Evolutionary conservation across 495 filamentous ascomycete species (phyloP).

Genomic region (Aspergillus ostianus): DNA sequence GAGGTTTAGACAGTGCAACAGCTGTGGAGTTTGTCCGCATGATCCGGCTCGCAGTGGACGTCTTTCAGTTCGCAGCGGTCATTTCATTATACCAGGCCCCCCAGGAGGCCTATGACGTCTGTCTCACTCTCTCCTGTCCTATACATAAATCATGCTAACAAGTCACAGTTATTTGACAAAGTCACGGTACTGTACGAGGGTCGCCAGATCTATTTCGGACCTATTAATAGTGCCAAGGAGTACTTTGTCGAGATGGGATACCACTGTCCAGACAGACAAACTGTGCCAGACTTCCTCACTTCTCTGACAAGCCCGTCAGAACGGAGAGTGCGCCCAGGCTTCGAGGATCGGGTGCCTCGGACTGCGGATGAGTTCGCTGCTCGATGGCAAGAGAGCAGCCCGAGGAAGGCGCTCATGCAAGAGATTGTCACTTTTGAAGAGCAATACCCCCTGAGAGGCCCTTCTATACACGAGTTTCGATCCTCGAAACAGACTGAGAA

Average conservation of each 20-base stretch:
- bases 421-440: too few relatives aligned
- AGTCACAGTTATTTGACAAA: too few relatives aligned
- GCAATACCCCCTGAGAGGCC: too few relatives aligned
- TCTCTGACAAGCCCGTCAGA: constrained; percentile 65
- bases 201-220: constrained; percentile 59
- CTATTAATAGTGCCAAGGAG: constrained; percentile 46
- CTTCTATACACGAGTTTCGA: too few relatives aligned
- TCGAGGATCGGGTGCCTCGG: constrained; percentile 61
- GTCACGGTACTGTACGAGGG: constrained; percentile 56
- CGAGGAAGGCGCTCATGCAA: too few relatives aligned
- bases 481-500: too few relatives aligned
- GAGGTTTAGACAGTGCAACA: constrained; percentile 73
- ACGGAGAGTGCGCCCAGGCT: too few relatives aligned
- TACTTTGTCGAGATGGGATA: constrained; percentile 58
- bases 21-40: constrained; percentile 65
- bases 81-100: constrained; percentile 74
- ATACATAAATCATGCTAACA: too few relatives aligned
- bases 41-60: constrained; percentile 59
- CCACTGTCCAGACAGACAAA: constrained; percentile 53
- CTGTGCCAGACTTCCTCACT: constrained; percentile 66
- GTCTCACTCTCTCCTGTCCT: too few relatives aligned
- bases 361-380: constrained; percentile 64
- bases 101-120: constrained; percentile 66
- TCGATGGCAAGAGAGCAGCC: constrained; percentile 48
- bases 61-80: constrained; percentile 66